phyloP scores from a whole-genome alignment of 2,329 filamentous ascomycete genomes.

The Colletotrichum costaricense region DNA sequence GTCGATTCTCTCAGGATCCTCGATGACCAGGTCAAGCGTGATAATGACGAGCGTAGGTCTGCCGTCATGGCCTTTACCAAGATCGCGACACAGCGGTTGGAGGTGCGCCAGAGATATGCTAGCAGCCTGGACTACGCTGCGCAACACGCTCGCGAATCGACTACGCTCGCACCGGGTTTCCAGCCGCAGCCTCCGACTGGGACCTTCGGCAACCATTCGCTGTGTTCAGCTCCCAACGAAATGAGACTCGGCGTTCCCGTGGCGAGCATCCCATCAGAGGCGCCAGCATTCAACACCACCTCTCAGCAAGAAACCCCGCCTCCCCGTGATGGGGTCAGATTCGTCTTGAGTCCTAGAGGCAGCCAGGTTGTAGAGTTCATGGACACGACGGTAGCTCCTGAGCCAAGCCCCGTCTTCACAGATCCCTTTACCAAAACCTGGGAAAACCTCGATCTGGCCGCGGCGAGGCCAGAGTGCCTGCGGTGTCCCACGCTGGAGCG shows the following conservation, averaged over 20 bases:
- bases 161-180: background rate
- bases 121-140: background rate
- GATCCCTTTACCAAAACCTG: background rate
- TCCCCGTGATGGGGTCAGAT: background rate
- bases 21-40: background rate
- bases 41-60: background rate
- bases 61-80: background rate
- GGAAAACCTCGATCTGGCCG: background rate
- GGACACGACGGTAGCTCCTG: background rate
- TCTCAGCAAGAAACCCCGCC: background rate
- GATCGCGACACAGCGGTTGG: background rate
- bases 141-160: background rate
- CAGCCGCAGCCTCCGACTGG: background rate
- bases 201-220: background rate
- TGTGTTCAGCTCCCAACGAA: background rate
- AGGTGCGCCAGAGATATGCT: background rate
- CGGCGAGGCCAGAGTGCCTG: background rate
- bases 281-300: background rate
- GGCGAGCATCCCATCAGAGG: background rate
- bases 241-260: background rate
- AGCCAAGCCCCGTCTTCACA: background rate
- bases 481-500: background rate
- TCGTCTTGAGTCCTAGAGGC: background rate
- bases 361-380: background rate
- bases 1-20: background rate